Percentiles rank a stretch among this genome's conserved stretches.
Conservation (phyloP, 2,329 filamentous ascomycete species). For the Rhinocladiella mackenziei region DNA sequence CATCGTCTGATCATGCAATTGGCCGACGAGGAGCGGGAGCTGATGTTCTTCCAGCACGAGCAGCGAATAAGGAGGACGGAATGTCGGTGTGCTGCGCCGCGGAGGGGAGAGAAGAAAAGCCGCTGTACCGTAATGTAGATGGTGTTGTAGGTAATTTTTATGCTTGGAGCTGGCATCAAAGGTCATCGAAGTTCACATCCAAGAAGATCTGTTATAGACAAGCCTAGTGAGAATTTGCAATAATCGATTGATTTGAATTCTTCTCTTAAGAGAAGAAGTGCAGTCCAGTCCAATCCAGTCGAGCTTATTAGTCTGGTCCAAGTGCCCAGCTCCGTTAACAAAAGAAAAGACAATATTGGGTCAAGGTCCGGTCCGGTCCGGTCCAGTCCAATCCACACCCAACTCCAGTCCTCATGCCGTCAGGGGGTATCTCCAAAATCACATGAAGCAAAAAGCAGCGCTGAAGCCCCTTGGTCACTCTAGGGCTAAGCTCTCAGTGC, state of each 20-base stretch:
- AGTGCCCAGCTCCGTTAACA: no score
- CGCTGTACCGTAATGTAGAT: conserved; percentile 10
- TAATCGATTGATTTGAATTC: no score
- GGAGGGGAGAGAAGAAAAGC: conserved; percentile 2
- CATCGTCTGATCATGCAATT: conserved; percentile 3
- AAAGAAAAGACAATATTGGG: no score
- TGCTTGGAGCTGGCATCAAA: not conserved
- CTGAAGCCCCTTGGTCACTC: no score
- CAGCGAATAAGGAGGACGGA: no score
- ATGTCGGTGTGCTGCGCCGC: not conserved
- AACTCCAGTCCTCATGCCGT: conserved; percentile 11
- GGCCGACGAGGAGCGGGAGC: conserved; percentile 2
- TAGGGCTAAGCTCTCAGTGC: no score
- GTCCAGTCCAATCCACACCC: not conserved
- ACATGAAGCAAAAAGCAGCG: conserved; percentile 1
- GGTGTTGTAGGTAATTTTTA: not conserved
- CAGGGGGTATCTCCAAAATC: conserved; percentile 24
- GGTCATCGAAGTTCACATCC: no score
- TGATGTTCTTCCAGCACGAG: not conserved
- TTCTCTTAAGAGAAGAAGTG: no score
- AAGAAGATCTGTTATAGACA: no score
- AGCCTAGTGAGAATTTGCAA: no score
- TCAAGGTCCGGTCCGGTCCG: not conserved
- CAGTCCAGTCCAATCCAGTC: no score
- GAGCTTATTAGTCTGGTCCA: no score